Base-by-base conservation (phyloP, 352 stramenopile genomes). In the Phytophthora podocarpi region DNA sequence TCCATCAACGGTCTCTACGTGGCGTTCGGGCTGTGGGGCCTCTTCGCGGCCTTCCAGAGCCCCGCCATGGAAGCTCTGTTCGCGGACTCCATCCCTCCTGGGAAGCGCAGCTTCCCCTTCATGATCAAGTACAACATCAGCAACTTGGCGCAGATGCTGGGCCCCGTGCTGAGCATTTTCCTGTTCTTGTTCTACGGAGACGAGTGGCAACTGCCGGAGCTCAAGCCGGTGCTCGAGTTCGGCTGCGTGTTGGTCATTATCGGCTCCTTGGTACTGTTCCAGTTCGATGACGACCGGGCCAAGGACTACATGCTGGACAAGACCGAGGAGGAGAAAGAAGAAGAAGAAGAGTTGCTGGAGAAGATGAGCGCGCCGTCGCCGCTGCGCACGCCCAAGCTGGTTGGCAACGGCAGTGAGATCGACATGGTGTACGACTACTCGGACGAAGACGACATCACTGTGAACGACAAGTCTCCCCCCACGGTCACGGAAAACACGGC, bases 101-200 rank as follows among this genome's bases (percentile, higher is more conserved):
- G 82, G 31, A 70, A 77, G 46, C 72, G 82, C 15, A 89, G 80
- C 42, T 88, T 78, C 39, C 82, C 82, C 1, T 89, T 90, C 64
- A 90, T 86, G 78, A 83, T 91, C 74, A 91, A 91, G 70, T 90
- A 90, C 79, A 87, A 88, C 52, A 76, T 91, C 35, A 78, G 69
- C 69, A 91, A 90, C 48, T 43, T 89, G 4, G 82, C 82, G 31
- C 78, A 86, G 58, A 80, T 87, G 48, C 60, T 90, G 11, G 82
- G 82, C 0, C 82, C 82, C 5, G 21, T 58, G 18, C 49, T 88
- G 15, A 78, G 72, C 57, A 76, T 91, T 31, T 52, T 87, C 6
- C 70, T 91, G 23, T 90, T 91, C 34, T 27, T 84, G 1, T 80
- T 84, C 61, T 84, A 78, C 54, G 82, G 82, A 59, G 77, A 91